Evolutionary conservation across 345 rosid species (phyloP).

Genomic region (Geranium rotundifolium): DNA sequence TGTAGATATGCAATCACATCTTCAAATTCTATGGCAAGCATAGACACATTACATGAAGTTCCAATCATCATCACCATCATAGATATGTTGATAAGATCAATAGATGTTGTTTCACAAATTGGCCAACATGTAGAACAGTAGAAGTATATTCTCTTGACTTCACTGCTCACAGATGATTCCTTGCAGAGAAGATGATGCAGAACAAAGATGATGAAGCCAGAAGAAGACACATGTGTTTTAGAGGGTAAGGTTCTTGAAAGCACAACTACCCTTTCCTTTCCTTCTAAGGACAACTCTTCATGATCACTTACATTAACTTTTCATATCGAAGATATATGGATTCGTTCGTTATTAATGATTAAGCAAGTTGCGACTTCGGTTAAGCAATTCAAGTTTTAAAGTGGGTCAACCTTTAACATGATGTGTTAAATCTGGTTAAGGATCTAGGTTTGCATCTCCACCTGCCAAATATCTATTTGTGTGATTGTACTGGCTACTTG

Average conservation of each 20-base stretch:
- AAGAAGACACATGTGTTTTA: not conserved
- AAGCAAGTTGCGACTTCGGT: too few relatives aligned
- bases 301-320: not conserved
- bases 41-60: not conserved
- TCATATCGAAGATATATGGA: too few relatives aligned
- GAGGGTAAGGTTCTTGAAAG: too few relatives aligned
- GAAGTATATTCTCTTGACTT: not conserved
- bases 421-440: too few relatives aligned
- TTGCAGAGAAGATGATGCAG: not conserved
- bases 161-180: not conserved
- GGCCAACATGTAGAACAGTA: not conserved
- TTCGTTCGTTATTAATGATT: too few relatives aligned
- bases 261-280: not conserved
- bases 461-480: too few relatives aligned
- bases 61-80: not conserved
- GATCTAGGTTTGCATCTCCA: too few relatives aligned
- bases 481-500: too few relatives aligned
- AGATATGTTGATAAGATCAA: not conserved
- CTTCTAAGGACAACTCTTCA: not conserved
- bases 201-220: not conserved
- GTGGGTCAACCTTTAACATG: too few relatives aligned
- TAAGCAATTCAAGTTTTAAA: too few relatives aligned
- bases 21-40: not conserved
- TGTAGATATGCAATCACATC: not conserved
- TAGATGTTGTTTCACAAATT: not conserved